A percentile compares a stretch with the other conserved stretches of the same genome.
phyloP scores from a whole-genome alignment of 805 yeast genomes.

The Clavispora fructus region DNA sequence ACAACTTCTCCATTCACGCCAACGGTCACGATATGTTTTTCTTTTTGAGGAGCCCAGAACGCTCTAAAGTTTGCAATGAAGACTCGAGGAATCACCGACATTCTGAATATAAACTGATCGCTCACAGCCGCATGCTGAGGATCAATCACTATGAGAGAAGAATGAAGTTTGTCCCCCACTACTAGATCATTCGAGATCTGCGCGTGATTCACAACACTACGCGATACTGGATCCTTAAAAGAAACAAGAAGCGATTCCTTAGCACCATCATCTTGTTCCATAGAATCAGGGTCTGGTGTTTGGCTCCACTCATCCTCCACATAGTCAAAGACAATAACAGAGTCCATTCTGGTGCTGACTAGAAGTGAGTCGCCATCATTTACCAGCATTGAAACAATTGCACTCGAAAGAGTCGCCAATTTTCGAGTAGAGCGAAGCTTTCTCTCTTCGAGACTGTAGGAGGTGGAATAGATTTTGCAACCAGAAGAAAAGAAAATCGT shows the following conservation, averaged over 20 bases:
- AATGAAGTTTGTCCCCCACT: slow-evolving; percentile 33
- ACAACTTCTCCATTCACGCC: slow-evolving; percentile 37
- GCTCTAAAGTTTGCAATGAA: slow-evolving; percentile 18
- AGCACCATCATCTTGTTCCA: neutral
- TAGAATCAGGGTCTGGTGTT: neutral
- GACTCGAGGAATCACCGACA: slow-evolving; percentile 31
- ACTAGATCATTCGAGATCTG: slow-evolving; percentile 17
- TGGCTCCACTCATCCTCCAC: slow-evolving; percentile 1
- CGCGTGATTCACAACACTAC: slow-evolving; percentile 28
- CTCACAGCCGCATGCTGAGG: slow-evolving; percentile 3
- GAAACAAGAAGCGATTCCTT: slow-evolving; percentile 6
- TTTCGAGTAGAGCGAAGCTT: slow-evolving; percentile 23
- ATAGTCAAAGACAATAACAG: slow-evolving; percentile 25
- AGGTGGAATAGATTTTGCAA: slow-evolving; percentile 23
- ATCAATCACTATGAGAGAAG: slow-evolving; percentile 25
- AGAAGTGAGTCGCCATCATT: slow-evolving; percentile 14
- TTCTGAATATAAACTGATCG: slow-evolving; percentile 12
- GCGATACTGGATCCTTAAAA: slow-evolving; percentile 30
- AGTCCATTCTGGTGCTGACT: slow-evolving; percentile 32
- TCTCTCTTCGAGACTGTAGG: slow-evolving; percentile 28
- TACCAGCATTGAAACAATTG: slow-evolving; percentile 21
- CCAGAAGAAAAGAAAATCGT: slow-evolving; percentile 31
- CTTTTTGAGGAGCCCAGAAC: slow-evolving; percentile 15
- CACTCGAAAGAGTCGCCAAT: slow-evolving; percentile 26
- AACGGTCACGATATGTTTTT: slow-evolving; percentile 18